phyloP scores from a whole-genome alignment of 345 rosid genomes.

The Citrus hindsii region DNA sequence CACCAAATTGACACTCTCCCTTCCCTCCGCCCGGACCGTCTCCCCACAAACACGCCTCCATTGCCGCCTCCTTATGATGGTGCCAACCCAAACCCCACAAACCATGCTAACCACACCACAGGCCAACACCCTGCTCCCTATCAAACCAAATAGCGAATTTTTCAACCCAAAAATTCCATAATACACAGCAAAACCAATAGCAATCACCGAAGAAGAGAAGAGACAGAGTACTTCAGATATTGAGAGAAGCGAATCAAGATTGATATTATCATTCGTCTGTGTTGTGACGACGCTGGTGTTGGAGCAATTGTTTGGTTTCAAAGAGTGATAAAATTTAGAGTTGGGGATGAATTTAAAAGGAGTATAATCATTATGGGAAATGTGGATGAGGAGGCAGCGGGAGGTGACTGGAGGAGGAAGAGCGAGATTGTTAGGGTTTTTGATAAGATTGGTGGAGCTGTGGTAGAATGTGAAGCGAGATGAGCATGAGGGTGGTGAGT shows the following conservation, averaged over 20 bases:
- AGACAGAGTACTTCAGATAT: conserved; percentile 56
- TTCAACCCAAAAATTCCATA: conserved; percentile 32
- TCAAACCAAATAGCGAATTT: conserved; percentile 30
- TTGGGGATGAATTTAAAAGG: not conserved
- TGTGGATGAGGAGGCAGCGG: conserved; percentile 22
- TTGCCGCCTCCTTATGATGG: conserved; percentile 70
- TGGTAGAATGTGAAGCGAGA: conserved; percentile 33
- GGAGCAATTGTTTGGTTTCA: conserved; percentile 3
- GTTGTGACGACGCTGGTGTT: conserved; percentile 18
- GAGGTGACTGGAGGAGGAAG: conserved; percentile 26
- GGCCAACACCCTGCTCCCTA: conserved; percentile 54
- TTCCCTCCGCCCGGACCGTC: conserved; percentile 23
- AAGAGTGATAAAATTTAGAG: conserved; percentile 11
- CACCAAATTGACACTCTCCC: conserved; percentile 45
- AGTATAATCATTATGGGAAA: not conserved
- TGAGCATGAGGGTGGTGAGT: conserved; percentile 20
- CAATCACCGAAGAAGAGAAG: conserved; percentile 51
- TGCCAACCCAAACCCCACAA: conserved; percentile 54
- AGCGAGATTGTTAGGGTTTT: conserved; percentile 17
- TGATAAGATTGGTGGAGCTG: conserved; percentile 12
- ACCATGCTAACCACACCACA: conserved; percentile 52
- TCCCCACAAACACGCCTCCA: conserved; percentile 60
- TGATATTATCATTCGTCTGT: conserved; percentile 24
- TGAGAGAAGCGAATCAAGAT: conserved; percentile 45
- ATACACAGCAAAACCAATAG: conserved; percentile 46